Conservation (phyloP, 2,329 filamentous ascomycete species). For the Neofusicoccum cordaticola region DNA sequence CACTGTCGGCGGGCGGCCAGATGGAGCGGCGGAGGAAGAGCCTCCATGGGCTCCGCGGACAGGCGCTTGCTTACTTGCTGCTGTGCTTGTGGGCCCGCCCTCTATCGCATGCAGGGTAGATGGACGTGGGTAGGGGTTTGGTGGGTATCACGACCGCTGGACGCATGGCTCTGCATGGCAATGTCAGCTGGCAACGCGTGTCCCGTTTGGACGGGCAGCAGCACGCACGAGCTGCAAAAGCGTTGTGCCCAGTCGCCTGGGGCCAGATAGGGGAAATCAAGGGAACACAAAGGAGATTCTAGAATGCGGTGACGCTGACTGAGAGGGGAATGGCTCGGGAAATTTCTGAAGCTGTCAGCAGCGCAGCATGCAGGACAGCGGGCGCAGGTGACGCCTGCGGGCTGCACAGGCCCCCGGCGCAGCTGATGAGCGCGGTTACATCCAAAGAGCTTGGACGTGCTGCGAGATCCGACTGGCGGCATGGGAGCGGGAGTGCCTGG, state of each 20-base stretch:
- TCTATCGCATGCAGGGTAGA: not conserved
- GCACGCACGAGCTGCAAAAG: constrained; percentile 1
- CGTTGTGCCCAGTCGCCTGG: constrained; percentile 9
- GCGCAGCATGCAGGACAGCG: not conserved
- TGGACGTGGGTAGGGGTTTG: not conserved
- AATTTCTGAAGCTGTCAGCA: not conserved
- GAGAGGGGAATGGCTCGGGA: not conserved
- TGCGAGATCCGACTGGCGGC: constrained; percentile 6
- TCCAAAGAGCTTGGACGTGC: constrained; percentile 6
- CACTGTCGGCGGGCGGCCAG: not conserved
- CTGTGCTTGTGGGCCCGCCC: not conserved
- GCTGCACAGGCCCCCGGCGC: not conserved
- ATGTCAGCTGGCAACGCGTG: constrained; percentile 2
- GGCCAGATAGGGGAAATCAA: not conserved
- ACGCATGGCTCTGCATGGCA: not conserved
- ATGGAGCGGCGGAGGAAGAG: not conserved
- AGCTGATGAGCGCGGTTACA: constrained; percentile 5
- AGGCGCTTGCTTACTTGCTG: not conserved
- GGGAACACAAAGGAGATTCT: not conserved
- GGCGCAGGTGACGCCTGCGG: constrained; percentile 4
- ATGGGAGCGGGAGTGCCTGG: constrained; percentile 9
- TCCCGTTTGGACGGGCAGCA: not conserved
- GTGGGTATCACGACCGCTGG: not conserved
- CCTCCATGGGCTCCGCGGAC: not conserved
- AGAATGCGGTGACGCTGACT: not conserved